Evolutionary conservation across 1,284 basidiomycete species (phyloP), one percentile per base, ranked within the genome.

Genomic region (Trichosporon sp.): DNA sequence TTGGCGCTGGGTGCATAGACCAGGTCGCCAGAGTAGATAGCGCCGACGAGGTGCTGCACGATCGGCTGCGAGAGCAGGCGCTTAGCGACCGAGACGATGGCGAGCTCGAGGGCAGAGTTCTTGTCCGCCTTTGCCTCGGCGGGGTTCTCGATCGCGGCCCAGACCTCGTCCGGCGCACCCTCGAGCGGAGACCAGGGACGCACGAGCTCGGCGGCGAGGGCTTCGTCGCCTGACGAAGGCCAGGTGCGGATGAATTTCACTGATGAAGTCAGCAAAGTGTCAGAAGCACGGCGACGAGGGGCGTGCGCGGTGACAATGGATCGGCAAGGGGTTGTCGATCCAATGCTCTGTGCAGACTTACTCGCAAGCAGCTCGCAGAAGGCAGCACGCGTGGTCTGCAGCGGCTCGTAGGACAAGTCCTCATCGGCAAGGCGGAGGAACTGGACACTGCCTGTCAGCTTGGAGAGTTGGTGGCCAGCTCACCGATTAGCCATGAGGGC

Each of bases 351-450:
- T 10, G 19, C 6, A 14, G 32, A 71, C 78, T 67, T 52, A 79
- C 78, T 87, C 11, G 91, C 90, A 21, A 94, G 78, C 23, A 94
- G 85, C 76, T 94, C 91, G 77, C 89, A 92, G 25, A 92, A 83
- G 46, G 83, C 86, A 2, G 91, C 88, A n/a, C 88, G 83, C n/a
- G 87, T 83, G 21, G 79, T 74, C 71, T 89, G 87, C 36, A 92
- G 82, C 16, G 86, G 87, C 16, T 89, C 85, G 79, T 88, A 88
- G 16, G 89, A 89, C 40, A 95, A 82, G 72, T 92, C 87, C 6
- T 82, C 81, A 27, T 85, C 85, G 0, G 86, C 84, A 8, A 83
- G 72, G 13, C 71, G 71, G 44, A 77, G 69, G 61, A 80, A 81
- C 60, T 80, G 80, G 4, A 81, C 71, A 10, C 79, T 78, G 54